These are phyloP conservation scores for Melampsora americana DNA, from an alignment of 1,284 basidiomycete genomes.

Conservation along the genomic window DNA sequence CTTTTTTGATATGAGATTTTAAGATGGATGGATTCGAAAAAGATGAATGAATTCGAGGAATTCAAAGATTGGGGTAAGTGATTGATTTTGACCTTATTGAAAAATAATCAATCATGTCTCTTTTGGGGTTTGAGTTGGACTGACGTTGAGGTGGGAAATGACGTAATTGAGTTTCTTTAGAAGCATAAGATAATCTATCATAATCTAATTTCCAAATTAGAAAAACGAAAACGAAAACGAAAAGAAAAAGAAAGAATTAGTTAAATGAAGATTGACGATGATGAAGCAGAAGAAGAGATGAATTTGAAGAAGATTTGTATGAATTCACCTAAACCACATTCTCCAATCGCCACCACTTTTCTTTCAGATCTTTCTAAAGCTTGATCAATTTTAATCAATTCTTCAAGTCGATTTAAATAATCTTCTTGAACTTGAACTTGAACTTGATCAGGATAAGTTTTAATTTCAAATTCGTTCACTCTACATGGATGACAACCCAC, in stretches of 20 bases:
- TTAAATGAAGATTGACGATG: background rate
- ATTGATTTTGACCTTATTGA: too few species aligned
- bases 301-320: conserved; percentile 16
- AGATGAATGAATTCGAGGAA: too few species aligned
- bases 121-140: background rate
- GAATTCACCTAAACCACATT: conserved; percentile 69
- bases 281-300: conserved; percentile 9
- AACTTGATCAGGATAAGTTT: background rate
- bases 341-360: conserved; percentile 72
- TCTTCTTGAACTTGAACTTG: background rate
- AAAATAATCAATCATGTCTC: too few species aligned
- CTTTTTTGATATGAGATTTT: too few species aligned
- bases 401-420: conserved; percentile 22
- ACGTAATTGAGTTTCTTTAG: conserved; percentile 64
- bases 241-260: background rate
- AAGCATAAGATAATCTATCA: conserved; percentile 72
- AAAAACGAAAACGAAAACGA: background rate
- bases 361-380: conserved; percentile 47
- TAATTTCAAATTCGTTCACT: conserved; percentile 29
- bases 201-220: too few species aligned
- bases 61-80: too few species aligned
- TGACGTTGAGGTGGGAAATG: conserved; percentile 67
- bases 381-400: conserved; percentile 27
- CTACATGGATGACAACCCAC: conserved; percentile 42
- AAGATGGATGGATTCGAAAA: too few species aligned